Evolutionary conservation across 495 filamentous ascomycete species (phyloP).

Genomic region (Trichoderma reesei): DNA sequence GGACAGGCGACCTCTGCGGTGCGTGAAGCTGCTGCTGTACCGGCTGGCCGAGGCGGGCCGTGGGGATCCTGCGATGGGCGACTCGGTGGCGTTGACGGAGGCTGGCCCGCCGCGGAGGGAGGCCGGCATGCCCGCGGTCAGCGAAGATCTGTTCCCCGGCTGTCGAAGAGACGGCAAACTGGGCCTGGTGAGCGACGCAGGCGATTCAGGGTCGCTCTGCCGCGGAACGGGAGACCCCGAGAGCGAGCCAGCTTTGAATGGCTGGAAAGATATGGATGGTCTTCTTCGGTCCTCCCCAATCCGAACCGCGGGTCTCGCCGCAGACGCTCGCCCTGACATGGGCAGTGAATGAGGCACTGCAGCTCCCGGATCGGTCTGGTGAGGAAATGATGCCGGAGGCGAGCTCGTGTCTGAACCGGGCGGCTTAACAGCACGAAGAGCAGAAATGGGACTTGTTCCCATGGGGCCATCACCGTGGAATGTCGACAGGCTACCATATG

Average conservation of each 20-base stretch:
- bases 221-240: conserved; percentile 68
- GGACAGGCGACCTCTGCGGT: conserved; percentile 67
- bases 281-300: conserved; percentile 36
- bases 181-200: conserved; percentile 41
- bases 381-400: conserved; percentile 51
- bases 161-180: conserved; percentile 49
- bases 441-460: conserved; percentile 79
- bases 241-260: conserved; percentile 90
- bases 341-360: conserved; percentile 36
- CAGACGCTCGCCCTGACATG: conserved; percentile 22
- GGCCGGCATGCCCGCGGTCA: conserved; percentile 55
- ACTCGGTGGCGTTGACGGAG: conserved; percentile 44
- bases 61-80: conserved; percentile 55
- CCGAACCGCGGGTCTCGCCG: conserved; percentile 38
- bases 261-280: conserved; percentile 82
- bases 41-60: conserved; percentile 71
- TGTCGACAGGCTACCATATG: conserved; percentile 87
- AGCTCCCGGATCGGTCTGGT: conserved; percentile 28
- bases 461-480: conserved; percentile 73
- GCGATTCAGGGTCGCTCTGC: conserved; percentile 28
- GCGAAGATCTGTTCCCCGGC: conserved; percentile 54
- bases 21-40: conserved; percentile 57
- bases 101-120: conserved; percentile 39
- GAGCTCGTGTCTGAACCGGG: conserved; percentile 51
- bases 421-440: conserved; percentile 57